phyloP scores from a whole-genome alignment of 495 filamentous ascomycete species.

The Melanomma pulvis-pyrius region DNA sequence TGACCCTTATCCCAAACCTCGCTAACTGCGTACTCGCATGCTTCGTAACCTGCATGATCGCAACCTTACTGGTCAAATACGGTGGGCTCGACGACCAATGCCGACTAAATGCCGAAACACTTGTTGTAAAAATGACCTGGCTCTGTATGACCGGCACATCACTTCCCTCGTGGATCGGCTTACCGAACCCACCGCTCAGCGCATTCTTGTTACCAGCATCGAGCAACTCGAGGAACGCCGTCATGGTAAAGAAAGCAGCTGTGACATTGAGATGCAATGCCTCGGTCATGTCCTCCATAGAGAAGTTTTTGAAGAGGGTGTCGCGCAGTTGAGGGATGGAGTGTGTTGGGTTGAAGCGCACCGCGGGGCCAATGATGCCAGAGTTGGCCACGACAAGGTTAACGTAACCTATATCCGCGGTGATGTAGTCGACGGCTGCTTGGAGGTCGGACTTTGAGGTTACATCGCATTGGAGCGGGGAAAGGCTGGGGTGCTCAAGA shows the following conservation, averaged over 20 bases:
- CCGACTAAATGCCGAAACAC: slow-evolving; percentile 63
- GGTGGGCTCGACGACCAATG: slow-evolving; percentile 59
- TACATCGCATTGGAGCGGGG: slow-evolving; percentile 67
- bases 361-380: slow-evolving; percentile 58
- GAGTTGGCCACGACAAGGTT: slow-evolving; percentile 71
- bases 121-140: slow-evolving; percentile 68
- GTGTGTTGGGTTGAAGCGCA: slow-evolving; percentile 18
- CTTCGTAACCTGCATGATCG: slow-evolving; percentile 66
- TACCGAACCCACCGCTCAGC: not conserved
- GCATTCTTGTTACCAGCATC: slow-evolving; percentile 58
- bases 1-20: slow-evolving; percentile 63
- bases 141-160: slow-evolving; percentile 37
- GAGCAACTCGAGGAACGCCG: slow-evolving; percentile 67
- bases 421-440: slow-evolving; percentile 55
- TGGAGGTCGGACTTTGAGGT: slow-evolving; percentile 65
- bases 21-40: slow-evolving; percentile 56
- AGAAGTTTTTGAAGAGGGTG: slow-evolving; percentile 53
- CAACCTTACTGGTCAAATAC: slow-evolving; percentile 68
- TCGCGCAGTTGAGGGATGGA: slow-evolving; percentile 52
- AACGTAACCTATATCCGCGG: slow-evolving; percentile 59
- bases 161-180: not conserved
- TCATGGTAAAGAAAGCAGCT: slow-evolving; percentile 63
- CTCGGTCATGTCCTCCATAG: slow-evolving; percentile 58
- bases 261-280: slow-evolving; percentile 64
- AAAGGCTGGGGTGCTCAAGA: slow-evolving; percentile 39